Base-by-base conservation (phyloP, 2,329 filamentous ascomycete genomes). In the Ophiostoma fasciatum region DNA sequence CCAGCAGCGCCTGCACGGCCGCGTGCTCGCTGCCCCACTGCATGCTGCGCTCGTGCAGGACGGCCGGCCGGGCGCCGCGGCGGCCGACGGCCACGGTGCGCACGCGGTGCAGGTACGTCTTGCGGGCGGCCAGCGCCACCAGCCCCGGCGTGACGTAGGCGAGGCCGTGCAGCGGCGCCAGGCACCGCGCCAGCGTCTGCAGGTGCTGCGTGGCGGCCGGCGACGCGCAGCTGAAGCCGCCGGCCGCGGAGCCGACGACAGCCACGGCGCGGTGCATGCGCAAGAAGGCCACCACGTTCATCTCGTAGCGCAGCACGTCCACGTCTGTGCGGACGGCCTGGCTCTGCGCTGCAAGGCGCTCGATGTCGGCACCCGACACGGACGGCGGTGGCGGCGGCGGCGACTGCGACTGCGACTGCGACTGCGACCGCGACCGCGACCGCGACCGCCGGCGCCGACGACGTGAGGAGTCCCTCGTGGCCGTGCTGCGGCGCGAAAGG, bases 91-190 rank as follows among this genome's bases (percentile, higher is more conserved):
- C 57, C 0, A 79, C 73, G 37, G 94, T 68, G 12, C 71, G 57
- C 22, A 98, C 74, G 8, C 85, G 77, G 58, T 98, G 90, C 14
- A 80, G 66, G 51, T 93, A 98, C 18, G 93, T 71, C 59, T 96
- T 96, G 42, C 74, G 74, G 2, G 79, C 77, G 5, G 90, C 90
- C 31, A 98, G 64, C 7, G 68, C 74, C 15, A 94, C 78, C 19
- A 96, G 68, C 1, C 83, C 81, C 0, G 90, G 88, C 0, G 87
- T 85, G 5, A 83, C 76, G 53, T 78, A 96, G 47, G 78, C 68
- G 13, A 93, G 62, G 1, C 74, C 71, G 53, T 96, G 88, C 14
- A 98, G 63, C 2, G 83, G 74, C 4, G 87, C 84, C 7, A 98
- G 70, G 35, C 75, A 78, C 59, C 66, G 73, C 44, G 74, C 63